Conservation (phyloP, 495 filamentous ascomycete species). For the Neurospora hispaniola region DNA sequence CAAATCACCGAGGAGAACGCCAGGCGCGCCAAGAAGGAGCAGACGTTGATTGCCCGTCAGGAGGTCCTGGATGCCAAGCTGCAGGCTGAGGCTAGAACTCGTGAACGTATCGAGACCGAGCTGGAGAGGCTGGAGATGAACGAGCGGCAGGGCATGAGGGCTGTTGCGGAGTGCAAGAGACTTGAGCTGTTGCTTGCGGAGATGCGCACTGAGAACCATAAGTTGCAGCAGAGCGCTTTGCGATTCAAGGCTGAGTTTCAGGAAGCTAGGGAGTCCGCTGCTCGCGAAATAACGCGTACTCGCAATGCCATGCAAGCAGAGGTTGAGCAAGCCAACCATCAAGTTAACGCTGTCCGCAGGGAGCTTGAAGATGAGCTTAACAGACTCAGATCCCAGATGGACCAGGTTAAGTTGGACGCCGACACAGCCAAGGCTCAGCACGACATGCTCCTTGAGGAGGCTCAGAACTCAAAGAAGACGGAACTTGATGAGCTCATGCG, state of each 20-base stretch:
- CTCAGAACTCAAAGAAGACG: conserved; percentile 48
- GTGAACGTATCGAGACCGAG: conserved; percentile 71
- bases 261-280: conserved; percentile 66
- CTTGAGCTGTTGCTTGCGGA: conserved; percentile 55
- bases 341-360: conserved; percentile 68
- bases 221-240: conserved; percentile 51
- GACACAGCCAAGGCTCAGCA: conserved; percentile 63
- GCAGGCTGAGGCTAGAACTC: conserved; percentile 63
- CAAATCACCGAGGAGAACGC: conserved; percentile 73
- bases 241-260: conserved; percentile 74
- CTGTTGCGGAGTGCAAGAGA: conserved; percentile 45
- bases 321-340: conserved; percentile 66
- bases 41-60: conserved; percentile 60
- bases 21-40: conserved; percentile 60
- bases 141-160: conserved; percentile 56
- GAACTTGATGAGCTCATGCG: conserved; percentile 56
- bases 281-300: conserved; percentile 66
- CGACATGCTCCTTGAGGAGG: conserved; percentile 70
- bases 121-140: conserved; percentile 64
- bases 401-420: conserved; percentile 60
- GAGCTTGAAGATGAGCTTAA: conserved; percentile 65
- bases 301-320: conserved; percentile 70
- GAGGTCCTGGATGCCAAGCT: conserved; percentile 71
- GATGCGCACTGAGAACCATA: conserved; percentile 57
- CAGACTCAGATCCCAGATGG: conserved; percentile 56